Conservation (phyloP, 768 basidiomycete genomes). For the Lactarius sp. region DNA sequence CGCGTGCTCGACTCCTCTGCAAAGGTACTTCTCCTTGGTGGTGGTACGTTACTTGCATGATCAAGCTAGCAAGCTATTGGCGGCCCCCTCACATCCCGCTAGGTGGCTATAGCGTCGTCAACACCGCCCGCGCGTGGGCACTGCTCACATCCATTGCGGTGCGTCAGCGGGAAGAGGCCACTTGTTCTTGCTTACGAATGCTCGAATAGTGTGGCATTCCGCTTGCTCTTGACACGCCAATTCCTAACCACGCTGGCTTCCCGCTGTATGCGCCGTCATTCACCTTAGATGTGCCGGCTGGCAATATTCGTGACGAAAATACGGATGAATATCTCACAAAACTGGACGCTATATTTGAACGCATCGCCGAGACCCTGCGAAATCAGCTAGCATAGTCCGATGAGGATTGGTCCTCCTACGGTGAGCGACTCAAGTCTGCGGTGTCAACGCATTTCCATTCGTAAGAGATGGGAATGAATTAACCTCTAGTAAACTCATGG, state of each 20-base stretch:
- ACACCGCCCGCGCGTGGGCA: slow-evolving; percentile 84
- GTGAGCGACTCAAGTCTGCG: not conserved
- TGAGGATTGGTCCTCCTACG: not conserved
- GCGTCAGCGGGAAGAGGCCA: slow-evolving; percentile 29
- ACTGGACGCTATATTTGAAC: slow-evolving; percentile 36
- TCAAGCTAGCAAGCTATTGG: not conserved
- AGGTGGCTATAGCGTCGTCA: slow-evolving; percentile 83
- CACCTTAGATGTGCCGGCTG: slow-evolving; percentile 66
- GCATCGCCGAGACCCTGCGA: slow-evolving; percentile 22
- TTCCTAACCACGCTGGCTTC: slow-evolving; percentile 74
- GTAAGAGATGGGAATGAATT: not conserved
- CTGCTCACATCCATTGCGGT: slow-evolving; percentile 75
- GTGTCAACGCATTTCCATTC: not conserved
- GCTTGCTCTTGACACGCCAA: slow-evolving; percentile 53
- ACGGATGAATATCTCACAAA: slow-evolving; percentile 48
- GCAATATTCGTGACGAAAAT: slow-evolving; percentile 74
- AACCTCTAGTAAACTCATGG: too few species aligned
- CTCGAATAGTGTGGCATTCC: slow-evolving; percentile 47
- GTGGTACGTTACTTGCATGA: slow-evolving; percentile 44
- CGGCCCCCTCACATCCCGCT: not conserved
- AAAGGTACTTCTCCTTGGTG: slow-evolving; percentile 68
- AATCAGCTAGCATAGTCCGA: not conserved
- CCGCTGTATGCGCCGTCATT: slow-evolving; percentile 77
- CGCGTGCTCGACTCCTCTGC: slow-evolving; percentile 50
- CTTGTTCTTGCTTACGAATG: not conserved